Conservation (phyloP, 768 basidiomycete species). For the Boletus edulis region DNA sequence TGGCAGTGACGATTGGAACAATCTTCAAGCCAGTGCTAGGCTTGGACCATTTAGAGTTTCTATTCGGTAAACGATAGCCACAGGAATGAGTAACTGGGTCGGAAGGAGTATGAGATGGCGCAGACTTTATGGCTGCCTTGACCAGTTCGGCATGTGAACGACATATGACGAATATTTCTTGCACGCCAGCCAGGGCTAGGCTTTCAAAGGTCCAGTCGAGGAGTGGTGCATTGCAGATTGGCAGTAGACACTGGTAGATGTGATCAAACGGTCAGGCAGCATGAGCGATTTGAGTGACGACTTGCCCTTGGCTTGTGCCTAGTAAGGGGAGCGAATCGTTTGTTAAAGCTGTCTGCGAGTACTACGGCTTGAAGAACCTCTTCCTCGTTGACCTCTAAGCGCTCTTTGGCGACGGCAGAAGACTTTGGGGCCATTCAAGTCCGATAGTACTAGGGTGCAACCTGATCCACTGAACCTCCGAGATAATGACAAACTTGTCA, state of each 20-base stretch:
- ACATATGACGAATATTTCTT: constrained; percentile 95
- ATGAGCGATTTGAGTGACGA: constrained; percentile 10
- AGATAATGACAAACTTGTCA: not conserved
- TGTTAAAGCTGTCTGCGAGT: constrained; percentile 95
- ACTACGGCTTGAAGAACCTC: constrained; percentile 93
- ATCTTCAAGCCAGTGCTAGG: constrained; percentile 79
- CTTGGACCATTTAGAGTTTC: constrained; percentile 84
- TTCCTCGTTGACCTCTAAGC: constrained; percentile 67
- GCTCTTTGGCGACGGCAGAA: constrained; percentile 54
- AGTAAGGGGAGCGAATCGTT: constrained; percentile 88
- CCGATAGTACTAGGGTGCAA: not conserved
- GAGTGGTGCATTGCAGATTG: constrained; percentile 90
- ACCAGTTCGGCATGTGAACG: constrained; percentile 87
- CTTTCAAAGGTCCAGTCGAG: constrained; percentile 97
- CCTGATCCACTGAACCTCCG: not conserved
- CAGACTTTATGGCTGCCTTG: constrained; percentile 80
- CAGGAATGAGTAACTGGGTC: constrained; percentile 6
- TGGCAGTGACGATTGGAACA: constrained; percentile 80
- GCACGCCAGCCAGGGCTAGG: constrained; percentile 90
- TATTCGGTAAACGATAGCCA: constrained; percentile 27
- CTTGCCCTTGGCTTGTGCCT: constrained; percentile 81
- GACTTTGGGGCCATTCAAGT: constrained; percentile 64
- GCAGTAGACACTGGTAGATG: constrained; percentile 73
- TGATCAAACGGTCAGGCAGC: constrained; percentile 16
- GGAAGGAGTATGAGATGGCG: constrained; percentile 10